These are phyloP conservation scores for Galeopsis tetrahit DNA, from an alignment of 257 asterid genomes.

Conservation along the genomic window DNA sequence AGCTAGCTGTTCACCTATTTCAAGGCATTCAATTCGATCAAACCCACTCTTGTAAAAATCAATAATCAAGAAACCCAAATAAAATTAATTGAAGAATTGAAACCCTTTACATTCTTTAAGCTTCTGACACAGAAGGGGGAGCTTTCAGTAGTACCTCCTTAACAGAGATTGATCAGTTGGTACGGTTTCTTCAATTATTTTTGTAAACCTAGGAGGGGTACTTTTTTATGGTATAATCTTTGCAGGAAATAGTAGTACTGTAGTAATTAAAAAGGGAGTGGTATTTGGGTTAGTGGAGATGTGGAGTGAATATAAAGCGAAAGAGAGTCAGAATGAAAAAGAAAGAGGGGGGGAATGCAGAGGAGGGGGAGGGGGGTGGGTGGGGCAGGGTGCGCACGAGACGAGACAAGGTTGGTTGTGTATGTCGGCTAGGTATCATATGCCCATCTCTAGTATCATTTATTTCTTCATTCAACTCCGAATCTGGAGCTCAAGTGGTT, in stretches of 20 bases:
- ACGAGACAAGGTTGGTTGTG: conserved; percentile 33
- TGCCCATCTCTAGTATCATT: neutral
- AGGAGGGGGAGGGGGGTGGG: neutral
- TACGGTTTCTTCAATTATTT: neutral
- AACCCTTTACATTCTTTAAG: no score
- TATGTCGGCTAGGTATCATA: conserved; percentile 37
- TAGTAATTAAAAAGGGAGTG: no score
- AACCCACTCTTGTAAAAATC: no score
- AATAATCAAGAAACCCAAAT: no score
- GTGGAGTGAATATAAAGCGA: neutral
- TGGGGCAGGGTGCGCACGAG: conserved; percentile 34
- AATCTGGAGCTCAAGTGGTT: no score
- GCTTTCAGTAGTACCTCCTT: neutral
- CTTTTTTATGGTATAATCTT: no score
- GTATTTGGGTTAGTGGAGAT: no score
- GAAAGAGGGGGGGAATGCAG: neutral
- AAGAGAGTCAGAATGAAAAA: neutral
- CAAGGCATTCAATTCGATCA: neutral
- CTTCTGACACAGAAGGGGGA: neutral
- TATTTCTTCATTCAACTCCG: neutral
- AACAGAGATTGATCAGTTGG: neutral
- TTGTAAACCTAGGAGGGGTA: no score
- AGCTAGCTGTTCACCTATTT: neutral
- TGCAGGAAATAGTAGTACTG: no score
- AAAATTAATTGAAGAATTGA: no score